Evolutionary conservation across 106 monocot species (phyloP).

Genomic region (Agapanthus africanus): DNA sequence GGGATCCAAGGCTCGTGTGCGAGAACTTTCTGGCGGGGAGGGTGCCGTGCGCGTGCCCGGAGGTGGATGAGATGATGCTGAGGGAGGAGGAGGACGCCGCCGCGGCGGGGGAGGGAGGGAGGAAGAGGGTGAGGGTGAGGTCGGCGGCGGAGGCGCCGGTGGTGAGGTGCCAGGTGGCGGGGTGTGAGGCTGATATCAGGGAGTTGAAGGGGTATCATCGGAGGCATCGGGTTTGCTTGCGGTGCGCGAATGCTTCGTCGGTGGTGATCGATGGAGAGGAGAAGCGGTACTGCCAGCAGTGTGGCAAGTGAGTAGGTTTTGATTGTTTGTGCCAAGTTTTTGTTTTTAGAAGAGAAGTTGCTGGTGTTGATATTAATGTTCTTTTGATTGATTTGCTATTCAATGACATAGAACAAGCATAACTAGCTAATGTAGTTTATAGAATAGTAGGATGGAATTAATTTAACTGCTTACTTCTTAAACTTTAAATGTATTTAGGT

Average conservation of each 20-base stretch:
- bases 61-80: conserved; percentile 50
- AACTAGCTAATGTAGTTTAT: too few species aligned
- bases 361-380: too few species aligned
- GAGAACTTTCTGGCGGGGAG: conserved; percentile 71
- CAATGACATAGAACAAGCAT: too few species aligned
- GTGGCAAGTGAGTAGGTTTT: conserved; percentile 72
- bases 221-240: conserved; percentile 70
- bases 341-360: too few species aligned
- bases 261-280: conserved; percentile 69
- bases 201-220: conserved; percentile 91
- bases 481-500: too few species aligned
- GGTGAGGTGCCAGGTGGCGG: conserved; percentile 70
- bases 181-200: conserved; percentile 77
- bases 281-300: conserved; percentile 96
- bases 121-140: conserved; percentile 19
- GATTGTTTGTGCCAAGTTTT: background rate
- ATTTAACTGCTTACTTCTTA: too few species aligned
- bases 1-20: conserved; percentile 76
- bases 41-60: conserved; percentile 86
- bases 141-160: conserved; percentile 9
- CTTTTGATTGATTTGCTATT: too few species aligned
- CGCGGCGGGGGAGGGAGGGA: conserved; percentile 27
- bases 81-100: conserved; percentile 39
- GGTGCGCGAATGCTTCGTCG: conserved; percentile 56
- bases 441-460: too few species aligned